Evolutionary conservation across 768 basidiomycete genomes (phyloP).

Genomic region (Kwoniella europaea): DNA sequence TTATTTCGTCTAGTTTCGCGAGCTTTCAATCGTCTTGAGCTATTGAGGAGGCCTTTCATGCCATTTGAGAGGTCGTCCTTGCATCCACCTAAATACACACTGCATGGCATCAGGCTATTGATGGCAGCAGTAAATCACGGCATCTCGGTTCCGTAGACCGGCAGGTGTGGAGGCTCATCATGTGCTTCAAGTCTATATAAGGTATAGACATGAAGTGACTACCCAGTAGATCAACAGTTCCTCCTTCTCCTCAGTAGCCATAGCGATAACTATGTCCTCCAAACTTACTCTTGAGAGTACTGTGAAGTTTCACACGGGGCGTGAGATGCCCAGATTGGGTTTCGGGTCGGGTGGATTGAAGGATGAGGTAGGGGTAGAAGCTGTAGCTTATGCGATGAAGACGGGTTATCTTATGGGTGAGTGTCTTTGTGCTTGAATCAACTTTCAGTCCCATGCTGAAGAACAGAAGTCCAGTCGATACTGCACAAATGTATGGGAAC

Average conservation of each 20-base stretch:
- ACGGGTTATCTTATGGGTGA: slow-evolving; percentile 26
- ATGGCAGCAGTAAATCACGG: not conserved
- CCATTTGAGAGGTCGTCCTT: not conserved
- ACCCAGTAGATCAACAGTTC: not conserved
- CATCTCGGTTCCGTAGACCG: not conserved
- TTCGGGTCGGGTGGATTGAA: slow-evolving; percentile 28
- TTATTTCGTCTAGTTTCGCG: not conserved
- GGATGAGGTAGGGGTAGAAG: slow-evolving; percentile 20
- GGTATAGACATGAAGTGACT: not conserved
- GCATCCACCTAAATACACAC: too few relatives aligned
- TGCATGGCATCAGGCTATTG: not conserved
- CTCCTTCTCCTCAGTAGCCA: not conserved
- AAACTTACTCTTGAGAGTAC: slow-evolving; percentile 15
- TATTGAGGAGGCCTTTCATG: not conserved
- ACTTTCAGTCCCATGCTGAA: not conserved
- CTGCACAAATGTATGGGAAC: slow-evolving; percentile 45
- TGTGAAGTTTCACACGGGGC: slow-evolving; percentile 20
- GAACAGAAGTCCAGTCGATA: slow-evolving; percentile 28
- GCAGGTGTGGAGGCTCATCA: slow-evolving; percentile 10
- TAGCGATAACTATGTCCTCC: slow-evolving; percentile 3
- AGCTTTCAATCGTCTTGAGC: not conserved
- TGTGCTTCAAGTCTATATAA: not conserved
- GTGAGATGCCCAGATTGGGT: slow-evolving; percentile 25
- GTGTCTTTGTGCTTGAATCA: not conserved
- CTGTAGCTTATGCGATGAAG: slow-evolving; percentile 22